phyloP scores from a whole-genome alignment of 2,329 filamentous ascomycete genomes.

The Calcarisporium arbuscula region DNA sequence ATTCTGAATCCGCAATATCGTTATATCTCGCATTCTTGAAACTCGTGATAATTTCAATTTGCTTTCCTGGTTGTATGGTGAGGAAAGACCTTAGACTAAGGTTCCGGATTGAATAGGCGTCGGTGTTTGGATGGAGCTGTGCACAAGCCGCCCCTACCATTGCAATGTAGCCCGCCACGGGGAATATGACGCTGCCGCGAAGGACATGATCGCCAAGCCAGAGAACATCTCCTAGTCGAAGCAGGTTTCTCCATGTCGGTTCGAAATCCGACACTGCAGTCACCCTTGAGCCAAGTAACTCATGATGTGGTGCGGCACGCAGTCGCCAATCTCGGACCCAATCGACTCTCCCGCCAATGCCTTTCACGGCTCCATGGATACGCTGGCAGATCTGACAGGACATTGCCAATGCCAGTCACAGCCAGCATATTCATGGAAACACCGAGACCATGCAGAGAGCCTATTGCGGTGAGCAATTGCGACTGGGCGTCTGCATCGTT shows the following conservation, averaged over 20 bases:
- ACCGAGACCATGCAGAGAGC: slow-evolving; percentile 21
- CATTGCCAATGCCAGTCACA: neutral
- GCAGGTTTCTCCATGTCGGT: slow-evolving; percentile 16
- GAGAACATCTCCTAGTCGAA: slow-evolving; percentile 12
- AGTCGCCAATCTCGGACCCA: slow-evolving; percentile 19
- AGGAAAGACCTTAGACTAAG: neutral
- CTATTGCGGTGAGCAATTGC: slow-evolving; percentile 4
- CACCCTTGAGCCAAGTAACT: slow-evolving; percentile 23
- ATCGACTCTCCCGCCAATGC: neutral
- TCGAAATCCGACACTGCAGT: slow-evolving; percentile 6
- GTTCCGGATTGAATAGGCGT: neutral
- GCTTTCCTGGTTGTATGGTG: neutral
- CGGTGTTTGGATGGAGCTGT: neutral
- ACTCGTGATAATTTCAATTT: neutral
- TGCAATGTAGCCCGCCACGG: neutral
- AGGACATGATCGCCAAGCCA: slow-evolving; percentile 25
- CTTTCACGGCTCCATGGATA: slow-evolving; percentile 1
- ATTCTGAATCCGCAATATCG: neutral
- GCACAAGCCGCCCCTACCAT: neutral
- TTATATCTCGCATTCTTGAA: neutral
- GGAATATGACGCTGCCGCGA: neutral
- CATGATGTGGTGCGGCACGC: slow-evolving; percentile 32
- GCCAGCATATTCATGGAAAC: neutral
- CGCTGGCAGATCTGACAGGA: neutral
- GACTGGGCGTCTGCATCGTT: slow-evolving; percentile 7